Evolutionary conservation across 2,329 filamentous ascomycete species (phyloP), one percentile per base, ranked within the genome.

Genomic region (Alternaria burnsii): DNA sequence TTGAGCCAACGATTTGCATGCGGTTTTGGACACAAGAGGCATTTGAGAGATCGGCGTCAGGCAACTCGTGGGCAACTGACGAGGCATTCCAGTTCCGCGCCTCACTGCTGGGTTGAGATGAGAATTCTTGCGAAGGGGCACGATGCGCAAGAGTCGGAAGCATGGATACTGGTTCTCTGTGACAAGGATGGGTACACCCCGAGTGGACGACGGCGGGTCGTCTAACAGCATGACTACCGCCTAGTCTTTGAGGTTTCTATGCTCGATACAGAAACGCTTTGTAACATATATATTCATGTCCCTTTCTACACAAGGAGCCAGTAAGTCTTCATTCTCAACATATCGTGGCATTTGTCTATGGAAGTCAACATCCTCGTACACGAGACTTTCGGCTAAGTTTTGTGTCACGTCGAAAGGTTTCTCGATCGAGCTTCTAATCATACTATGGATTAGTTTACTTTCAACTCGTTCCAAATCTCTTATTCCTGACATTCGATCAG

Each of bases 191-290:
- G 65, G 67, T 6, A 65, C 59, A 28, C 67, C 69, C 1, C 66
- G 51, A 14, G 63, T 72, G 1, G 60, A 53, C 5, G 63, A 63
- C 1, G 24, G 28, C 1, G 43, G 28, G 11, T 43, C 44, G 18
- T 72, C 69, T 3, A 30, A 51, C n/a, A 71, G 36, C 63, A 73
- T 66, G 34, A 71, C 18, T 11, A 70, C 47, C 2, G 59, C 66
- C 4, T 68, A 68, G 7, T 48, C 36, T 12, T 55, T 34, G 2
- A 71, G 47, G 22, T 62, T 46, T 0, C 44, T 9, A 34, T 46
- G 54, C 32, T 73, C 68, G 40, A 72, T 71, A 11, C 18, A 43
- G 59, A 60, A 71, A 3, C 61, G 63, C 52, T 69, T 61, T 24
- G 69, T 65, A 6, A 71, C 60, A 38, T 69, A 1, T 64, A 32